phyloP scores from a whole-genome alignment of 2,329 filamentous ascomycete species.

The Trichoderma atrobrunneum region DNA sequence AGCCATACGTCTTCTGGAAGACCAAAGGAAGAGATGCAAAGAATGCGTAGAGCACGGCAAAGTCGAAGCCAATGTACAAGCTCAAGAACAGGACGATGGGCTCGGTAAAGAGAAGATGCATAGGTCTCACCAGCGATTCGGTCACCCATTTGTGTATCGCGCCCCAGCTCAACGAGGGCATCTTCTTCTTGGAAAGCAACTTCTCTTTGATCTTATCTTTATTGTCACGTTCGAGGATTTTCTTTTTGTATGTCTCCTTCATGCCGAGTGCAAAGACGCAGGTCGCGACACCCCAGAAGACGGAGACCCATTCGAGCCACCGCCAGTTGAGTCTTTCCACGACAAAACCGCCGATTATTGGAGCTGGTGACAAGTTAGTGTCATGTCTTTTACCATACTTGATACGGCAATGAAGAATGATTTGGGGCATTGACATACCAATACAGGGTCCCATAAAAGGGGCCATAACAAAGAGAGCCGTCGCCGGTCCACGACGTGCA shows the following conservation, averaged over 20 bases:
- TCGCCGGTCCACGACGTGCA: conserved; percentile 4
- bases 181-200: background rate
- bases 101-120: conserved; percentile 24
- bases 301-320: conserved; percentile 26
- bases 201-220: background rate
- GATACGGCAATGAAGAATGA: background rate
- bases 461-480: conserved; percentile 18
- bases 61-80: conserved; percentile 55
- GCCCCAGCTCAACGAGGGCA: background rate
- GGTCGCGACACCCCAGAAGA: conserved; percentile 20
- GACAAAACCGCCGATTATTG: conserved; percentile 21
- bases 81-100: conserved; percentile 33
- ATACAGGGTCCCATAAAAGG: conserved; percentile 22
- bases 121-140: conserved; percentile 18
- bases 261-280: background rate
- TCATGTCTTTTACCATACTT: background rate
- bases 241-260: conserved; percentile 15
- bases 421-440: background rate
- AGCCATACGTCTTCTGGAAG: conserved; percentile 21
- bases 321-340: conserved; percentile 22
- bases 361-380: conserved; percentile 4
- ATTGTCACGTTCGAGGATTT: background rate
- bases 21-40: conserved; percentile 40
- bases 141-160: conserved; percentile 4
- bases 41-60: conserved; percentile 51